A percentile compares a stretch with the other conserved stretches of the same genome.
These are phyloP conservation scores for Wickerhamomyces sp. DNA, from an alignment of 1,139 yeast species.

Conservation along the genomic window DNA sequence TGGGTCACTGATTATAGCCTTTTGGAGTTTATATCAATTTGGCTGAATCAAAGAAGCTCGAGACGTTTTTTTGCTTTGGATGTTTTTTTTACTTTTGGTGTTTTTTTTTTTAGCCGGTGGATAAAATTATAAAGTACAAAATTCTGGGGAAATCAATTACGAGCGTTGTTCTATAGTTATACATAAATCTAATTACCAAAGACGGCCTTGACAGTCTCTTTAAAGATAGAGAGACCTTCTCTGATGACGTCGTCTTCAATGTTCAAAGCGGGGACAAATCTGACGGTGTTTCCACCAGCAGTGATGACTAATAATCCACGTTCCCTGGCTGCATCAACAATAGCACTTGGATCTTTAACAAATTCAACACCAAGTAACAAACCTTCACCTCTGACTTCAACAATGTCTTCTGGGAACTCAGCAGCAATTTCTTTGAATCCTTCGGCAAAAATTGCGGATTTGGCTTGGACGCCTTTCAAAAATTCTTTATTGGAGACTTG, in stretches of 20 bases:
- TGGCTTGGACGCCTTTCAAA: constrained; percentile 50
- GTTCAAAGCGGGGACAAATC: constrained; percentile 90
- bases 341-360: constrained; percentile 53
- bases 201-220: constrained; percentile 39
- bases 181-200: constrained; percentile 10
- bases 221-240: constrained; percentile 67
- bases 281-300: constrained; percentile 85
- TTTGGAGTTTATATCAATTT: no score
- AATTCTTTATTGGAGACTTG: constrained; percentile 59
- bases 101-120: no score
- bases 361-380: constrained; percentile 81
- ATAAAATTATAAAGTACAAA: no score
- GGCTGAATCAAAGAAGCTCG: no score
- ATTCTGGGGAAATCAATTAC: not conserved
- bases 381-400: constrained; percentile 82
- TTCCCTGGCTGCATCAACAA: constrained; percentile 67
- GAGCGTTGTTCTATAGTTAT: no score
- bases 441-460: constrained; percentile 49
- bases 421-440: constrained; percentile 49
- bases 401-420: constrained; percentile 54
- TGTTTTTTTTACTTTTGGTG: no score
- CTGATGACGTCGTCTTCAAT: constrained; percentile 64
- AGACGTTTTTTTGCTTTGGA: no score
- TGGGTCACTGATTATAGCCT: no score
- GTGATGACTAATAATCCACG: constrained; percentile 79